phyloP scores from a whole-genome alignment of 352 stramenopile genomes.

The Pythium aphanidermatum region DNA sequence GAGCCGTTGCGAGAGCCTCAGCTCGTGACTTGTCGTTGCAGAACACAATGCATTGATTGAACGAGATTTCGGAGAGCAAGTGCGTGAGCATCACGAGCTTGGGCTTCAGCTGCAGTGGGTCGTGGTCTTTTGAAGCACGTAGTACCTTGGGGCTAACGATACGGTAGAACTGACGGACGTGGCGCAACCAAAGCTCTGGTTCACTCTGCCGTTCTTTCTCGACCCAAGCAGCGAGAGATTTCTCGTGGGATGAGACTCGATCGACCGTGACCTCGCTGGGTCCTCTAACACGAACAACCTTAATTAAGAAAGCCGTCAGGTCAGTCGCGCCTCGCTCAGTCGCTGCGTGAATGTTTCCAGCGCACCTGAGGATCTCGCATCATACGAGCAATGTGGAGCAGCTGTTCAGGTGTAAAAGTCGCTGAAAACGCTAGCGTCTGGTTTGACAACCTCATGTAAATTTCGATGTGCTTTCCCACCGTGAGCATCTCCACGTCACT shows the following conservation, averaged over 20 bases:
- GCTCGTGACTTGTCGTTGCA: constrained; percentile 81
- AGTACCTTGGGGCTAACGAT: constrained; percentile 28
- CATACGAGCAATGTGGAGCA: constrained; percentile 33
- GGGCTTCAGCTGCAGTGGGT: constrained; percentile 34
- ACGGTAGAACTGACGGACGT: constrained; percentile 68
- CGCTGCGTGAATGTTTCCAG: no score
- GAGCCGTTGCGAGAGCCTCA: constrained; percentile 48
- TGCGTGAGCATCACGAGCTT: constrained; percentile 50
- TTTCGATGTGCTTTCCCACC: no score
- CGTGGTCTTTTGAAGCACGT: not conserved
- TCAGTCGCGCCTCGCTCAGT: no score
- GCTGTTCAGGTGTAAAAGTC: constrained; percentile 67
- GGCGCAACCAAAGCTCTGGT: constrained; percentile 62
- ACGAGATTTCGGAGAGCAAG: constrained; percentile 60
- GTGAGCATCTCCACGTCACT: not conserved
- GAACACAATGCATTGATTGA: constrained; percentile 80
- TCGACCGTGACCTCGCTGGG: constrained; percentile 57
- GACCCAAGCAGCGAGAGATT: constrained; percentile 36
- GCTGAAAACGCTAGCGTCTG: constrained; percentile 75
- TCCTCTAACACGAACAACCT: constrained; percentile 65
- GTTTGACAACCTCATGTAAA: no score
- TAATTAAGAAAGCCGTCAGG: not conserved
- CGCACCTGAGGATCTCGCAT: constrained; percentile 63
- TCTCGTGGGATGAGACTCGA: constrained; percentile 40
- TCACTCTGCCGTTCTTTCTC: constrained; percentile 36